Percentiles rank a stretch among this genome's conserved stretches.
Evolutionary conservation across 2,329 filamentous ascomycete species (phyloP).

Genomic region (Colletotrichum liaoningense): DNA sequence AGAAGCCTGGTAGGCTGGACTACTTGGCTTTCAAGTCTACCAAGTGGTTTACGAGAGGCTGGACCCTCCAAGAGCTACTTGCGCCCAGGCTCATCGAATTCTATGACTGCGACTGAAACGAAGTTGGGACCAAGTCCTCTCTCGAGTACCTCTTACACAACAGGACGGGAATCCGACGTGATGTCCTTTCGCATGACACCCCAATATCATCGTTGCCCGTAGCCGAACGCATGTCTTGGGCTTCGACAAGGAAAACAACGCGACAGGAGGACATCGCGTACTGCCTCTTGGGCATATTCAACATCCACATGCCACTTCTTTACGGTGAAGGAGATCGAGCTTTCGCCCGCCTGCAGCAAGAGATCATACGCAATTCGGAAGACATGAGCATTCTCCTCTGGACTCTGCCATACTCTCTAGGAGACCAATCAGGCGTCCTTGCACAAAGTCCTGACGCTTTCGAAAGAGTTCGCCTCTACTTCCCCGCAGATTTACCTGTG

Average conservation of each 20-base stretch:
- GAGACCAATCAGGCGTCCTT: background rate
- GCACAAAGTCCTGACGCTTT: background rate
- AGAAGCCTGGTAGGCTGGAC: constrained; percentile 13
- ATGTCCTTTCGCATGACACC: background rate
- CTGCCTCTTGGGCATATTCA: constrained; percentile 46
- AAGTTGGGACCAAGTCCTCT: constrained; percentile 41
- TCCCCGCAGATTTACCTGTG: background rate
- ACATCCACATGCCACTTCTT: constrained; percentile 48
- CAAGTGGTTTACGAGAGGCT: constrained; percentile 42
- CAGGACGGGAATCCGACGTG: background rate
- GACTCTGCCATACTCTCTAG: background rate
- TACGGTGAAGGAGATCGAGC: constrained; percentile 44
- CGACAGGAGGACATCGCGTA: constrained; percentile 46
- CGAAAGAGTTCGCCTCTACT: background rate
- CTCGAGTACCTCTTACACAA: constrained; percentile 34
- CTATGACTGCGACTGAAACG: constrained; percentile 42
- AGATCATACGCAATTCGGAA: constrained; percentile 24
- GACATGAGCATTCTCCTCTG: constrained; percentile 24
- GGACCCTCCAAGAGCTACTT: constrained; percentile 46
- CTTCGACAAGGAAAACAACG: constrained; percentile 43
- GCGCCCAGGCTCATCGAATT: constrained; percentile 43
- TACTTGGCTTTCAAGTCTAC: background rate
- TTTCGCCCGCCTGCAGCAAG: constrained; percentile 29
- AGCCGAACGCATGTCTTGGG: constrained; percentile 40
- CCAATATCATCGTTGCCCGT: constrained; percentile 27